phyloP scores from a whole-genome alignment of 2,329 filamentous ascomycete genomes.

The Colletotrichum scovillei region DNA sequence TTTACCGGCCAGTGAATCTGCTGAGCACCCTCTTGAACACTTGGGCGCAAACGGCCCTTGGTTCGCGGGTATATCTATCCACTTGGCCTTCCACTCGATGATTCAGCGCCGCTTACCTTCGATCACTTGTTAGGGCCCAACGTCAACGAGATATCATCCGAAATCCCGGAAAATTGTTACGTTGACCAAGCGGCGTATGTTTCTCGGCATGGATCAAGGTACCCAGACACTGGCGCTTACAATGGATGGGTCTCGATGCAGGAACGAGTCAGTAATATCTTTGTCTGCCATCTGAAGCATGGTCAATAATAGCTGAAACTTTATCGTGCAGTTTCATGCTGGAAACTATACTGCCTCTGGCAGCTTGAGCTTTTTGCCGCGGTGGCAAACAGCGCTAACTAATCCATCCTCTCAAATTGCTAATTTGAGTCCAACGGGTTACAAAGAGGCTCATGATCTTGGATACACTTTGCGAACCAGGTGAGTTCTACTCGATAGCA shows the following conservation, averaged over 20 bases:
- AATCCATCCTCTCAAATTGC: constrained; percentile 66
- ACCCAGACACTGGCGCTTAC: constrained; percentile 71
- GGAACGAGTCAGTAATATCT: constrained; percentile 49
- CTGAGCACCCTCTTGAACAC: constrained; percentile 57
- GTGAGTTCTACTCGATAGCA: constrained; percentile 34
- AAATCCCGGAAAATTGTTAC: constrained; percentile 65
- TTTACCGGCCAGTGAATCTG: constrained; percentile 41
- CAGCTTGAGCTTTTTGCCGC: constrained; percentile 65
- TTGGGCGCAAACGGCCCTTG: constrained; percentile 66
- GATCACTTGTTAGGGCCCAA: constrained; percentile 57
- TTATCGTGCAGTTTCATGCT: constrained; percentile 57
- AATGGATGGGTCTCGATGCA: constrained; percentile 64
- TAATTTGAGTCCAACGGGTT: constrained; percentile 70
- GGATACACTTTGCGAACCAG: constrained; percentile 63
- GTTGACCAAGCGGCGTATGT: constrained; percentile 72
- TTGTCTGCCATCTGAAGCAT: background rate
- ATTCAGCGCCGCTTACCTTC: background rate
- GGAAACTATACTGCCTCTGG: constrained; percentile 65
- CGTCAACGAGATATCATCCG: constrained; percentile 64
- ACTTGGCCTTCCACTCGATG: background rate
- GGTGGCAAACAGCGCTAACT: constrained; percentile 68
- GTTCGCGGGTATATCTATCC: constrained; percentile 54
- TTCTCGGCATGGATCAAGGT: constrained; percentile 71
- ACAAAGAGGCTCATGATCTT: constrained; percentile 69
- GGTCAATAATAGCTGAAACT: background rate